Conservation (phyloP, 2,329 filamentous ascomycete species). For the Verticillium longisporum region DNA sequence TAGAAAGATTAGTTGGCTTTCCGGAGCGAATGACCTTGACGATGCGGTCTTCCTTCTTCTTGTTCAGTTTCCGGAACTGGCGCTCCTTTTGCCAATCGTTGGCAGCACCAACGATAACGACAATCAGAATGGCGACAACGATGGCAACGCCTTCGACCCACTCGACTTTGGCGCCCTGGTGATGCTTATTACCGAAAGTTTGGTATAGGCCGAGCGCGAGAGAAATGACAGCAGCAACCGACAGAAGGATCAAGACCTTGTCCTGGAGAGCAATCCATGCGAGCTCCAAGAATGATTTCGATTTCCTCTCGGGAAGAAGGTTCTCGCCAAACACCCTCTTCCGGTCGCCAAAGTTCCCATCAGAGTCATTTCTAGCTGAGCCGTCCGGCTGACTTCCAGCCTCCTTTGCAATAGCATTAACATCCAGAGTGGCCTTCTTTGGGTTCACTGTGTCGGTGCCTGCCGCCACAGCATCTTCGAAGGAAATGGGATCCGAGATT, state of each 20-base stretch:
- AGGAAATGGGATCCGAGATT: constrained; percentile 34
- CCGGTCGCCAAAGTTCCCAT: constrained; percentile 35
- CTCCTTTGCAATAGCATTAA: constrained; percentile 4
- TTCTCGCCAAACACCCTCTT: constrained; percentile 56
- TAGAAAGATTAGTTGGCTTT: constrained; percentile 59
- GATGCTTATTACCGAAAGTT: constrained; percentile 48
- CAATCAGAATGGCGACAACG: constrained; percentile 69
- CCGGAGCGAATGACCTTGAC: constrained; percentile 73
- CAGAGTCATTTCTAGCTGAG: constrained; percentile 2
- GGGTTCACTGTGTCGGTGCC: constrained; percentile 20
- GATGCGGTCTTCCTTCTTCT: constrained; percentile 69
- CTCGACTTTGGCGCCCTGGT: constrained; percentile 53
- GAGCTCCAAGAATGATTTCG: constrained; percentile 62
- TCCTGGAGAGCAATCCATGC: constrained; percentile 80
- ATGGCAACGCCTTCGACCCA: constrained; percentile 82
- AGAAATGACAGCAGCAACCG: constrained; percentile 64
- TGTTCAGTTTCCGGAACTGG: constrained; percentile 74
- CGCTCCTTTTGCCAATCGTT: constrained; percentile 81
- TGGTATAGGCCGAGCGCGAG: constrained; percentile 70
- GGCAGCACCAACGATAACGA: constrained; percentile 68
- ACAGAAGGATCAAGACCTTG: constrained; percentile 68
- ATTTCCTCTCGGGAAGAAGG: constrained; percentile 57
- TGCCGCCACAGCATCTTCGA: constrained; percentile 40
- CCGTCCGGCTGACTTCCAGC: neutral
- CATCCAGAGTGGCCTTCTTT: constrained; percentile 4